Conservation (phyloP, 495 filamentous ascomycete species). For the Pseudotulostoma volvatum region DNA sequence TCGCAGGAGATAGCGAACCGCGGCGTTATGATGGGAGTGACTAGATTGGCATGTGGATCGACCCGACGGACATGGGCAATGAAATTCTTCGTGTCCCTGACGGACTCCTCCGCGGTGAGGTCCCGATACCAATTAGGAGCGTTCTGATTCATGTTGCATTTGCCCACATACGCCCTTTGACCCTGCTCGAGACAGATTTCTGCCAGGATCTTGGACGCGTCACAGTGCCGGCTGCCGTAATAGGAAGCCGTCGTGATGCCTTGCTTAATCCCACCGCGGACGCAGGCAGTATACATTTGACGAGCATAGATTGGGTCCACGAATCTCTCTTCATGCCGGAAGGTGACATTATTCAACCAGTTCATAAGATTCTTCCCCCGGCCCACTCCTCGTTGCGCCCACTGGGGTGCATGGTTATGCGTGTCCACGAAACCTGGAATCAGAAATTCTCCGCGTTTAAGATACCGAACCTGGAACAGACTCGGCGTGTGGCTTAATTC, state of each 20-base stretch:
- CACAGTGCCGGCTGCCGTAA: constrained; percentile 42
- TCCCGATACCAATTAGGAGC: constrained; percentile 45
- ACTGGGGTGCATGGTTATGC: constrained; percentile 51
- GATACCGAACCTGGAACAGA: constrained; percentile 19
- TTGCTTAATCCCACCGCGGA: constrained; percentile 41
- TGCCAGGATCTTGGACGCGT: constrained; percentile 42
- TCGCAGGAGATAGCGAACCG: constrained; percentile 48
- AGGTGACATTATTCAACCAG: constrained; percentile 45
- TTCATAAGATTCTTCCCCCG: constrained; percentile 40
- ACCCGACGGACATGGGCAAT: constrained; percentile 29
- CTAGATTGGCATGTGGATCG: constrained; percentile 25
- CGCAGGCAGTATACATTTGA: constrained; percentile 34
- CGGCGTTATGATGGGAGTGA: constrained; percentile 45
- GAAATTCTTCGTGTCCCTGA: constrained; percentile 35
- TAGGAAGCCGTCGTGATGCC: constrained; percentile 52
- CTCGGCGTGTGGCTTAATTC: constrained; percentile 18
- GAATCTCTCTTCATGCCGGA: constrained; percentile 45
- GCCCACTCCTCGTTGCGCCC: constrained; percentile 41
- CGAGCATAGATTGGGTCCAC: constrained; percentile 34
- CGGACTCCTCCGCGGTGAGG: constrained; percentile 25
- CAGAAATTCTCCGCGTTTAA: constrained; percentile 35
- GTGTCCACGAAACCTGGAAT: constrained; percentile 48
- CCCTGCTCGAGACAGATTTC: constrained; percentile 37
- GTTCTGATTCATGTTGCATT: constrained; percentile 48
- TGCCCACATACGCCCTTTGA: constrained; percentile 49